Evolutionary conservation across 768 basidiomycete genomes (phyloP).

Genomic region (Tulasnella sp.): DNA sequence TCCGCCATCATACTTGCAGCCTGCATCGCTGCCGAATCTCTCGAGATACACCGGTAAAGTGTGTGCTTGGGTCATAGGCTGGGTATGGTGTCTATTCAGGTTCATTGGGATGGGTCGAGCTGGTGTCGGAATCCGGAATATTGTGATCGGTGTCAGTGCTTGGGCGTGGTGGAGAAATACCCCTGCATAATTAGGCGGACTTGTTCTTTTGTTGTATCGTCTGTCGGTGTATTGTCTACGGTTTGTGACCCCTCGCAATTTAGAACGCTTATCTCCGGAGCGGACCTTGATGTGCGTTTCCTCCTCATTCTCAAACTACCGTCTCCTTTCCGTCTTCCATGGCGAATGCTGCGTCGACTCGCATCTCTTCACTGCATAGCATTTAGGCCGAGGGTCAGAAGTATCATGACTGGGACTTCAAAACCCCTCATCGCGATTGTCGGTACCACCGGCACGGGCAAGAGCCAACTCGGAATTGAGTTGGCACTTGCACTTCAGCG

Average conservation of each 20-base stretch:
- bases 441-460: slow-evolving; percentile 91
- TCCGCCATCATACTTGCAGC: slow-evolving; percentile 41
- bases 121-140: slow-evolving; percentile 59
- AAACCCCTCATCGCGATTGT: slow-evolving; percentile 69
- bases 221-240: background rate
- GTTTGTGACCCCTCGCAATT: background rate
- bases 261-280: background rate
- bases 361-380: background rate
- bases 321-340: background rate
- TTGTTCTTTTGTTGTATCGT: background rate
- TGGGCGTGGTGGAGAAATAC: slow-evolving; percentile 14
- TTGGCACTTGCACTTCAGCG: slow-evolving; percentile 45
- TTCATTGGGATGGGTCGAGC: slow-evolving; percentile 68
- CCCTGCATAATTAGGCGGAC: background rate
- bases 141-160: slow-evolving; percentile 44
- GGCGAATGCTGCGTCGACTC: background rate
- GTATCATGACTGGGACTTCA: background rate
- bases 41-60: slow-evolving; percentile 44
- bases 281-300: background rate
- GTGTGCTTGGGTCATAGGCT: slow-evolving; percentile 65
- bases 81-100: slow-evolving; percentile 65
- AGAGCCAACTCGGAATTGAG: slow-evolving; percentile 83
- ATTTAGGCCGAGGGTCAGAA: background rate
- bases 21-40: slow-evolving; percentile 26
- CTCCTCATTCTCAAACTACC: background rate